phyloP scores from a whole-genome alignment of 1,139 yeast genomes.

The Pichia sp. region DNA sequence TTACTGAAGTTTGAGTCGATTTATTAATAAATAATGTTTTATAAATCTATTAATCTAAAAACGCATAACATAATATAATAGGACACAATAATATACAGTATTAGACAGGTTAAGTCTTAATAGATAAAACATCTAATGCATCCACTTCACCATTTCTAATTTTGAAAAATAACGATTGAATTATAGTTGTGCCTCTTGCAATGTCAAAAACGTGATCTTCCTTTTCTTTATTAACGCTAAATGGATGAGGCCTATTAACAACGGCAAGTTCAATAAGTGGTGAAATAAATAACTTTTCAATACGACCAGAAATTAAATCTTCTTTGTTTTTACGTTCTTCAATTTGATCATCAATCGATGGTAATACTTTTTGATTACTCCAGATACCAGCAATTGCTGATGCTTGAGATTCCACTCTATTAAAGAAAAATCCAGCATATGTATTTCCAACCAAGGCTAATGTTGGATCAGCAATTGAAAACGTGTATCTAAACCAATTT shows the following conservation, averaged over 20 bases:
- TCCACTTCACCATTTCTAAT: constrained; percentile 15
- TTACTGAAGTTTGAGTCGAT: background rate
- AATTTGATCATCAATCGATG: constrained; percentile 21
- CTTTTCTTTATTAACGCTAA: constrained; percentile 13
- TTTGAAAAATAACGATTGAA: constrained; percentile 12
- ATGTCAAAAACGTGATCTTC: constrained; percentile 13
- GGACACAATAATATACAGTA: background rate
- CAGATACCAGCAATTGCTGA: constrained; percentile 45
- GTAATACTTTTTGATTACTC: constrained; percentile 28
- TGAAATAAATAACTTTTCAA: constrained; percentile 9
- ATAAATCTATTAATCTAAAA: too few relatives aligned
- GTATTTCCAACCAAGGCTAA: constrained; percentile 39
- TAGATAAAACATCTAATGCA: background rate
- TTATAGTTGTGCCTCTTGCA: constrained; percentile 8
- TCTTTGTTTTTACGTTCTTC: constrained; percentile 14
- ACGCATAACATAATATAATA: too few relatives aligned
- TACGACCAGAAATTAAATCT: constrained; percentile 4
- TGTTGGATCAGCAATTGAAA: constrained; percentile 38
- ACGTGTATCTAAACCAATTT: constrained; percentile 36
- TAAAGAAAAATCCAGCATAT: constrained; percentile 36
- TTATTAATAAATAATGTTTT: too few relatives aligned
- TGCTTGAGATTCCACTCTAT: constrained; percentile 38
- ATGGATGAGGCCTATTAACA: constrained; percentile 19
- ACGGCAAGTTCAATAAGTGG: constrained; percentile 15
- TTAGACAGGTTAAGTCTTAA: background rate